A percentile compares a stretch with the other conserved stretches of the same genome.
Evolutionary conservation across 139 green algal species (phyloP).

Genomic region (Coelastrella sp.): DNA sequence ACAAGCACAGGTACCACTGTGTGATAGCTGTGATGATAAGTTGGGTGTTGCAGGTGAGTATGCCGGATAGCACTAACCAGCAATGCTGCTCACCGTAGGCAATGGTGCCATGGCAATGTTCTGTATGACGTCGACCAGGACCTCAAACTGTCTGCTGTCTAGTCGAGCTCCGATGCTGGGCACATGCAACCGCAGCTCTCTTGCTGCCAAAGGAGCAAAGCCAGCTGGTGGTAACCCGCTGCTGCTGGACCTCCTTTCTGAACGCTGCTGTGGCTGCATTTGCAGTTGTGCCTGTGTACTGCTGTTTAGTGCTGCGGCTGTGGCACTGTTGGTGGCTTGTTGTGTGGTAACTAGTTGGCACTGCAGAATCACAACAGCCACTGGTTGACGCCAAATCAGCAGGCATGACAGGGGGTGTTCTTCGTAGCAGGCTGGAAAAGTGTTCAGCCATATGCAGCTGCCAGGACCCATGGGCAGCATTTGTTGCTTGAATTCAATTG

Average conservation of each 20-base stretch:
- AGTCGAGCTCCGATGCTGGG: conserved; percentile 51
- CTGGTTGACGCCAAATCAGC: too few species aligned
- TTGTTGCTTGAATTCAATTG: too few species aligned
- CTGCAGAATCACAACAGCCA: too few species aligned
- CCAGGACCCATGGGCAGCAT: too few species aligned
- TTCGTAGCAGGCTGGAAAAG: too few species aligned
- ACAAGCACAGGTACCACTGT: neutral
- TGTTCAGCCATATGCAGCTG: too few species aligned
- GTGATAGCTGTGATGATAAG: too few species aligned
- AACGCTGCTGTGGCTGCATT: neutral
- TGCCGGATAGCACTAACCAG: too few species aligned
- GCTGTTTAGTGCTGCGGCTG: conserved; percentile 24
- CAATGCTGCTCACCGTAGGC: conserved; percentile 42
- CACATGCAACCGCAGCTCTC: conserved; percentile 41
- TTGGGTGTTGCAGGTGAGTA: too few species aligned
- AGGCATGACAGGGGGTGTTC: too few species aligned
- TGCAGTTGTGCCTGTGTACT: conserved; percentile 20
- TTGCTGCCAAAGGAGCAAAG: conserved; percentile 5
- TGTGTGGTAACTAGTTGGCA: conserved; percentile 42
- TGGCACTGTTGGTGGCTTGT: conserved; percentile 31
- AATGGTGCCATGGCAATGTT: conserved; percentile 54
- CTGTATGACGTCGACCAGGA: conserved; percentile 73
- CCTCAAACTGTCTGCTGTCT: conserved; percentile 77
- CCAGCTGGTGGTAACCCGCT: conserved; percentile 7
- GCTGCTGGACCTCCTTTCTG: conserved; percentile 2